These are phyloP conservation scores for Cytospora chrysosperma DNA, from an alignment of 2,329 filamentous ascomycete species.

Conservation along the genomic window DNA sequence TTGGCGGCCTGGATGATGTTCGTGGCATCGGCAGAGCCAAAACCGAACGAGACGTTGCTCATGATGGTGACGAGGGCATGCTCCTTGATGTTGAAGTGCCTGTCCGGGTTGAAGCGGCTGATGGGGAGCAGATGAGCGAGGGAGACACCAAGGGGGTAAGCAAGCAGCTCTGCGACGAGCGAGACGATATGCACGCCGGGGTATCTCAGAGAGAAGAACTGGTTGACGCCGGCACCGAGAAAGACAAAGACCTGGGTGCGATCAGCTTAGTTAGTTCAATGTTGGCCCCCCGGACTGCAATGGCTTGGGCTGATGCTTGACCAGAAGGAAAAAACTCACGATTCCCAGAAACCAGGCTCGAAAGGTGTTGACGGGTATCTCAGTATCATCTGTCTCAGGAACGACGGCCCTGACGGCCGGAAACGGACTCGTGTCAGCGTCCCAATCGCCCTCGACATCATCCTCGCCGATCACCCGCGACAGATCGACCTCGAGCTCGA, in stretches of 20 bases:
- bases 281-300: background rate
- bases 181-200: slow-evolving; percentile 45
- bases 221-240: slow-evolving; percentile 46
- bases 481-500: slow-evolving; percentile 35
- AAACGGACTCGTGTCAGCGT: slow-evolving; percentile 34
- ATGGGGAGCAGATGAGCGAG: slow-evolving; percentile 41
- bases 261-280: background rate
- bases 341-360: slow-evolving; percentile 45
- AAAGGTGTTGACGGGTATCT: slow-evolving; percentile 45
- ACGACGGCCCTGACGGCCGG: slow-evolving; percentile 34
- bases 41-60: slow-evolving; percentile 49
- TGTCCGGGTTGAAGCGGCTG: slow-evolving; percentile 41
- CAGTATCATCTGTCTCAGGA: slow-evolving; percentile 34
- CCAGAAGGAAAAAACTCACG: slow-evolving; percentile 26
- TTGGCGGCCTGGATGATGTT: slow-evolving; percentile 44
- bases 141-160: slow-evolving; percentile 41
- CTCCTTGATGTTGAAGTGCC: slow-evolving; percentile 47
- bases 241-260: slow-evolving; percentile 41
- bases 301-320: background rate
- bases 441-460: slow-evolving; percentile 34
- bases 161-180: slow-evolving; percentile 45
- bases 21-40: slow-evolving; percentile 44
- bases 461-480: slow-evolving; percentile 29
- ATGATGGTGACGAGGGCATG: slow-evolving; percentile 47
- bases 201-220: slow-evolving; percentile 47